Percentiles rank a stretch among this genome's conserved stretches.
phyloP scores from a whole-genome alignment of 345 rosid species.

The Viola odorata region DNA sequence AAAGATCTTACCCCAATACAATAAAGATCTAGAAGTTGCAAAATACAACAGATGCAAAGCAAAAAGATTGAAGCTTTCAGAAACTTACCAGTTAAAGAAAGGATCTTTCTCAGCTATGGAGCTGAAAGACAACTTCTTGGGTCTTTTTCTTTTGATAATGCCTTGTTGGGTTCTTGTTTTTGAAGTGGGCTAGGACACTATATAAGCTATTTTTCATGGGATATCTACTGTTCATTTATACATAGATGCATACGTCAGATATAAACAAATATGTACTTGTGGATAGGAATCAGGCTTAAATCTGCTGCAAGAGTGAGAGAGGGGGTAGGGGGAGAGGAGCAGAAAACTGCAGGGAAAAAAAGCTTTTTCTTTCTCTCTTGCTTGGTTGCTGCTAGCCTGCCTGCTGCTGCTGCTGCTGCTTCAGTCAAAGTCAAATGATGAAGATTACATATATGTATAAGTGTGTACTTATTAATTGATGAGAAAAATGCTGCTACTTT shows the following conservation, averaged over 20 bases:
- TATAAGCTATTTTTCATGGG: too few relatives aligned
- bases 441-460: not conserved
- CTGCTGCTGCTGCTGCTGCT: not conserved
- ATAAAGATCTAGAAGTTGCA: slow-evolving; percentile 23
- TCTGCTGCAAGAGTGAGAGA: slow-evolving; percentile 8
- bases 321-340: slow-evolving; percentile 26
- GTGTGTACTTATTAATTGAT: not conserved
- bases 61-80: not conserved
- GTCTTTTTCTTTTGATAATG: too few relatives aligned
- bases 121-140: slow-evolving; percentile 7
- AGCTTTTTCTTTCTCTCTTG: slow-evolving; percentile 1
- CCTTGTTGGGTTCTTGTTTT: too few relatives aligned
- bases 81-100: slow-evolving; percentile 19
- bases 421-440: slow-evolving; percentile 26
- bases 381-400: slow-evolving; percentile 1
- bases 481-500: not conserved
- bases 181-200: too few relatives aligned
- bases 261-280: not conserved
- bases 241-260: too few relatives aligned
- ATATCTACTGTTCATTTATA: too few relatives aligned
- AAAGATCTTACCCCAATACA: not conserved
- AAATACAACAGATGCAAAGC: not conserved
- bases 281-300: not conserved
- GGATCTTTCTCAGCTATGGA: slow-evolving; percentile 7
- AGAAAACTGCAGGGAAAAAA: slow-evolving; percentile 33